Percentiles rank a stretch among this genome's conserved stretches.
Evolutionary conservation across 177 flowering plant species (phyloP).

Genomic region (Tripterygium wilfordii): DNA sequence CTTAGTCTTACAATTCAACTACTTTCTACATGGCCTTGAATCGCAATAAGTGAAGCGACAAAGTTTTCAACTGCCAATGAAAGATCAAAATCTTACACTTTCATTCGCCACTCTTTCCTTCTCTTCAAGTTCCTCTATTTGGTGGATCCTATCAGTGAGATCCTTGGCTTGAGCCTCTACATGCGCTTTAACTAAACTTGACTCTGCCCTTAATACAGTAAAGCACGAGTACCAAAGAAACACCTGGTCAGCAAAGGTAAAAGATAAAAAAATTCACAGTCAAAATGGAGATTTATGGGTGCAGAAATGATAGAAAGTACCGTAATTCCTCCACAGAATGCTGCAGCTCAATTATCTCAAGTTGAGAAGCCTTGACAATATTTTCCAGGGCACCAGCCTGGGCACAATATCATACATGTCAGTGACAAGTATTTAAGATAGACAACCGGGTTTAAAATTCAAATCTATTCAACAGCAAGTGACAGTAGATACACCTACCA

Average conservation of each 20-base stretch:
- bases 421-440: neutral
- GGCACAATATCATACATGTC: constrained; percentile 7
- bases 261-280: neutral
- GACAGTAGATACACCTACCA: constrained; percentile 38
- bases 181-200: constrained; percentile 58
- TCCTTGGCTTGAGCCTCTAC: constrained; percentile 77
- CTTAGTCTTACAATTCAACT: too few species aligned
- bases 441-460: neutral
- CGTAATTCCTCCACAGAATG: constrained; percentile 77
- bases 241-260: constrained; percentile 8
- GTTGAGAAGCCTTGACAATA: constrained; percentile 78
- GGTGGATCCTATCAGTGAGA: constrained; percentile 53
- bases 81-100: constrained; percentile 40
- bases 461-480: neutral
- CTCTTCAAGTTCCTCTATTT: constrained; percentile 75
- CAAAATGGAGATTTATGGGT: neutral
- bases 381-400: constrained; percentile 93
- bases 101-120: constrained; percentile 90
- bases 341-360: constrained; percentile 78
- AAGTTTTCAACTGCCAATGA: neutral
- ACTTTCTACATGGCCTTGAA: too few species aligned
- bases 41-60: too few species aligned
- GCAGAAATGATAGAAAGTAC: constrained; percentile 23
- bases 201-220: constrained; percentile 81
- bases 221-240: constrained; percentile 17